phyloP scores from a whole-genome alignment of 148 eudicot species.

The Selenicereus undatus region DNA sequence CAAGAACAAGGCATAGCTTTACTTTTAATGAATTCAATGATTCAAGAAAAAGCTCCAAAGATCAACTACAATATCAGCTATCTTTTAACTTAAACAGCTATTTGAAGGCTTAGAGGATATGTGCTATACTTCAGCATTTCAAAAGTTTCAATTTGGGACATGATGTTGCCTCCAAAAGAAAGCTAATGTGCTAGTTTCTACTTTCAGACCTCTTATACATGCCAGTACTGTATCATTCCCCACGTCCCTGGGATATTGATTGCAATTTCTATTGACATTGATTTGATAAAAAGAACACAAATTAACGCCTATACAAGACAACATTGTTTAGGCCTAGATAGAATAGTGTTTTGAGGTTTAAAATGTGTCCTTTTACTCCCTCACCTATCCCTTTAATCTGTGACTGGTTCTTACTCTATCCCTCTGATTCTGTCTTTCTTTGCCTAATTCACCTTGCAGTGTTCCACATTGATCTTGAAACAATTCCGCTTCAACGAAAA shows the following conservation, averaged over 20 bases:
- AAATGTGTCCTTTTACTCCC: not conserved
- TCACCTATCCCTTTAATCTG: not conserved
- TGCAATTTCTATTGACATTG: not conserved
- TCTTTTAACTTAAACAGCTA: too few relatives aligned
- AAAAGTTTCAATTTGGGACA: not conserved
- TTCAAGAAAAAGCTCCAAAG: not conserved
- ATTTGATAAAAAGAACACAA: too few relatives aligned
- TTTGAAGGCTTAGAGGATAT: not conserved
- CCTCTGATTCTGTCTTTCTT: too few relatives aligned
- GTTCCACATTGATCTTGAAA: not conserved
- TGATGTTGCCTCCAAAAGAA: not conserved
- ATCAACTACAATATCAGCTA: not conserved
- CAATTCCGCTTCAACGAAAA: not conserved
- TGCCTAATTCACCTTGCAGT: not conserved
- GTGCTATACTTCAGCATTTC: not conserved
- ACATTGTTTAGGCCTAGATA: too few relatives aligned
- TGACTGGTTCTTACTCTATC: too few relatives aligned
- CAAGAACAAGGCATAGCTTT: not conserved
- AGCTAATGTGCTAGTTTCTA: too few relatives aligned
- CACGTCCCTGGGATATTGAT: not conserved
- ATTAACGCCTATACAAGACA: too few relatives aligned
- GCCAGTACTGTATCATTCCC: not conserved
- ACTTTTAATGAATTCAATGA: not conserved
- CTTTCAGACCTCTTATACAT: not conserved
- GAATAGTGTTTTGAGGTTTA: too few relatives aligned